phyloP scores from a whole-genome alignment of 2,329 filamentous ascomycete species.

The Cladosporium sp. region DNA sequence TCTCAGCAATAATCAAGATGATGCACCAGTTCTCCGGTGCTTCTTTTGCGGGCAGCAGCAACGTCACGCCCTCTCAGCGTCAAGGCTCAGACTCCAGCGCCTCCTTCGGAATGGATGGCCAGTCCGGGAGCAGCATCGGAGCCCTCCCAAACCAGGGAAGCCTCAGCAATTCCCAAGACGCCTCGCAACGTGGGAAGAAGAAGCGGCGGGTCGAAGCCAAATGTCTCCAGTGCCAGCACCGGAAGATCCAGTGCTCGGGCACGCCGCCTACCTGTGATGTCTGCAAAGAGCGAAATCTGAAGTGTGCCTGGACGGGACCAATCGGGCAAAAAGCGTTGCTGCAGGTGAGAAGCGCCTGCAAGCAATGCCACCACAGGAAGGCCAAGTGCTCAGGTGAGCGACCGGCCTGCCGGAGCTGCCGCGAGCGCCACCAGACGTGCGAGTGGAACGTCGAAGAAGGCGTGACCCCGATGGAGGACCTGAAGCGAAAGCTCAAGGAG shows the following conservation, averaged over 20 bases:
- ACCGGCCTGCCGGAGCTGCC: neutral
- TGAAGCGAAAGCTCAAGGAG: slow-evolving; percentile 8
- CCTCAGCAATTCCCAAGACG: neutral
- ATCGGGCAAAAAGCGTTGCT: neutral
- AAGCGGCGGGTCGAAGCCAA: neutral
- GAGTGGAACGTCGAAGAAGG: neutral
- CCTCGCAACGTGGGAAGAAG: neutral
- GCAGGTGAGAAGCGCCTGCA: neutral
- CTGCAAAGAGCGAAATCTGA: neutral
- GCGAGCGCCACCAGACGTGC: neutral
- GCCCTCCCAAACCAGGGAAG: neutral
- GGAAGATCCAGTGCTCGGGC: neutral
- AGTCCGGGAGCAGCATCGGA: too few species aligned
- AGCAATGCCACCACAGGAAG: neutral
- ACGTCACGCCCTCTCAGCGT: too few species aligned
- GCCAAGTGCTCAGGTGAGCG: slow-evolving; percentile 2
- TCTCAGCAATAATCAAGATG: neutral
- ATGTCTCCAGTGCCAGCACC: neutral
- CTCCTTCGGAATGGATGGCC: too few species aligned
- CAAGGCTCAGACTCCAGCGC: too few species aligned
- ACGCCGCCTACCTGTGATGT: neutral
- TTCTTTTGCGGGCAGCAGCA: neutral
- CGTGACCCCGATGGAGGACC: neutral
- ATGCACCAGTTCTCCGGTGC: too few species aligned
- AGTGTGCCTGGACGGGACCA: neutral